Conservation (phyloP, 176 grass and related monocot species). For the Olyra latifolia region DNA sequence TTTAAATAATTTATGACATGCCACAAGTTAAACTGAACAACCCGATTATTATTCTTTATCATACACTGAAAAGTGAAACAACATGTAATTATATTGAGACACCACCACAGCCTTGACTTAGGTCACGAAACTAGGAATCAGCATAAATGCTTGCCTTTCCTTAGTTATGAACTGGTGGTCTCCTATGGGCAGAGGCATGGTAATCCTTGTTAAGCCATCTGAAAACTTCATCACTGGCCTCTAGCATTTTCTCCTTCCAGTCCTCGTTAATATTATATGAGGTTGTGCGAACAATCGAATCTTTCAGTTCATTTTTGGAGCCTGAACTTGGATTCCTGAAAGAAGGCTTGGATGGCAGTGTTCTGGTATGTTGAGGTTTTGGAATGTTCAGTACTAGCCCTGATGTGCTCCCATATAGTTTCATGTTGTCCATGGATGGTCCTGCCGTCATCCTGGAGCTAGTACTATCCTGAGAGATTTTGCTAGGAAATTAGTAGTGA, state of each 20-base stretch:
- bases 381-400: slow-evolving; percentile 14
- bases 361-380: slow-evolving; percentile 31
- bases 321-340: slow-evolving; percentile 1
- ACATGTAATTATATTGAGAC: not conserved
- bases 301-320: slow-evolving; percentile 9
- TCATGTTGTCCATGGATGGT: slow-evolving; percentile 1
- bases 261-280: slow-evolving; percentile 25
- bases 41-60: slow-evolving; percentile 10
- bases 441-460: slow-evolving; percentile 19
- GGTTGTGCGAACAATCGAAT: not conserved
- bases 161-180: slow-evolving; percentile 44
- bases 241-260: slow-evolving; percentile 46
- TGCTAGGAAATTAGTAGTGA: slow-evolving; percentile 24
- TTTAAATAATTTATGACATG: not conserved
- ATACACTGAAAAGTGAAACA: slow-evolving; percentile 1
- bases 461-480: slow-evolving; percentile 39
- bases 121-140: slow-evolving; percentile 15
- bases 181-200: slow-evolving; percentile 23
- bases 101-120: slow-evolving; percentile 2
- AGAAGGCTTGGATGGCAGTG: slow-evolving; percentile 22
- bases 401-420: slow-evolving; percentile 26
- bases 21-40: not conserved
- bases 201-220: slow-evolving; percentile 51
- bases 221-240: slow-evolving; percentile 48
- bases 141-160: not conserved